A percentile compares a stretch with the other conserved stretches of the same genome.
These are phyloP conservation scores for Thielaviopsis populi DNA, from an alignment of 2,329 filamentous ascomycete species.

Conservation along the genomic window DNA sequence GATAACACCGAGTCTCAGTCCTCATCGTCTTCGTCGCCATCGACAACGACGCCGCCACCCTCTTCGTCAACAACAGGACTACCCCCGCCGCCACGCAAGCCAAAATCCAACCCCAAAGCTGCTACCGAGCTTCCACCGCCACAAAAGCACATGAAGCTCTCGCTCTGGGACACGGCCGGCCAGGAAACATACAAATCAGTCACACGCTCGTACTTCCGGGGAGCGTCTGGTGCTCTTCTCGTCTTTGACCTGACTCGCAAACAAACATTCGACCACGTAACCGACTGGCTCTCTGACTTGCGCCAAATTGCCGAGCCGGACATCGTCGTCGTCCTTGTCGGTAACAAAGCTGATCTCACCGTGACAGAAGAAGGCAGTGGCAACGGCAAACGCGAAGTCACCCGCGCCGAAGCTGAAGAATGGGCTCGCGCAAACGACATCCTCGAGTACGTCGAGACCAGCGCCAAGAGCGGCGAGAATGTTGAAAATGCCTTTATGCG, in stretches of 20 bases:
- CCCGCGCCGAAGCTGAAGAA: conserved; percentile 65
- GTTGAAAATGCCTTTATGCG: conserved; percentile 88
- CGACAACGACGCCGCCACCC: conserved; percentile 18
- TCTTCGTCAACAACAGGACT: conserved; percentile 26
- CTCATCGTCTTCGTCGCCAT: conserved; percentile 14
- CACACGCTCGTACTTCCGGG: conserved; percentile 84
- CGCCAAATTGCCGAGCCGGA: conserved; percentile 90
- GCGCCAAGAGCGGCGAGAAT: conserved; percentile 85
- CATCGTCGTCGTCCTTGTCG: conserved; percentile 86
- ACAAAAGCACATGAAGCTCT: conserved; percentile 80
- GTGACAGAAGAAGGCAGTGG: conserved; percentile 21
- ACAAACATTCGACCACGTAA: conserved; percentile 74
- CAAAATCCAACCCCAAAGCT: conserved; percentile 17
- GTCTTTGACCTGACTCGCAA: conserved; percentile 89
- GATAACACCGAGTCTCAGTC: conserved; percentile 5
- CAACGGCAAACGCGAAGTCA: conserved; percentile 57
- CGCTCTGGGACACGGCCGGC: conserved; percentile 88
- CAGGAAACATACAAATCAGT: conserved; percentile 98
- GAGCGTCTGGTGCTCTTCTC: conserved; percentile 54
- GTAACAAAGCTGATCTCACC: conserved; percentile 84
- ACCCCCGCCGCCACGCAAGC: conserved; percentile 36
- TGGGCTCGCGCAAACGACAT: conserved; percentile 81
- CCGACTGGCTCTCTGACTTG: conserved; percentile 86
- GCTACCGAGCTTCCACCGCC: conserved; percentile 18
- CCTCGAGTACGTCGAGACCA: conserved; percentile 89